Base-by-base conservation (phyloP, 139 green algal species). In the Pleodorina starrii region DNA sequence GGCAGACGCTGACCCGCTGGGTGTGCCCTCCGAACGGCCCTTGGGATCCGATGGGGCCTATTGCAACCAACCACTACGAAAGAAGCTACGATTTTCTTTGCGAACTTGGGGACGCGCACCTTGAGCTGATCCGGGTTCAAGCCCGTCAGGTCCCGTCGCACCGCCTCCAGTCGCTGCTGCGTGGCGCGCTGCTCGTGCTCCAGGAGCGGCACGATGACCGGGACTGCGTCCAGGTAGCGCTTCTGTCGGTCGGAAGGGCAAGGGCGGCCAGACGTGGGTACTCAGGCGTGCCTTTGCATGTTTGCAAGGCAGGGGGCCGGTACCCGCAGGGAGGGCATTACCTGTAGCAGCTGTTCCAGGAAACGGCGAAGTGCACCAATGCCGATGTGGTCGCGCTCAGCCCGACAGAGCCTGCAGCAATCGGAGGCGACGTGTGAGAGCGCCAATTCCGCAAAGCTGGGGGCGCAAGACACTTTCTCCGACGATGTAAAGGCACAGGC, bases 211-310 rank as follows among this genome's bases (percentile, higher is more conserved):
- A 99, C 95, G 59, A 99, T 99, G 69, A 93, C 89, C 1, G 97
- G 97, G 32, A 99, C 97, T 57, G 96, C 97, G 92, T 99, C 96
- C 74, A 98, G 91, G 92, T 99, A 99, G 42, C 96, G 94, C 68
- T 54, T 57, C 85, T 94, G 92, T 10, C 54, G 21, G 54, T 27
- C 17, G 14, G 17, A 14, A 60, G 14, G 54, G 54, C 54, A 66
- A 66, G 54, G n/a, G n/a, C n/a, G n/a, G n/a, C n/a, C n/a, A n/a
- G n/a, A n/a, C n/a, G n/a, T n/a, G n/a, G n/a, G n/a, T n/a, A n/a
- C n/a, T n/a, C n/a, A n/a, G n/a, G n/a, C n/a, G n/a, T n/a, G n/a
- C n/a, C n/a, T n/a, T n/a, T n/a, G n/a, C n/a, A n/a, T n/a, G n/a
- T n/a, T n/a, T n/a, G n/a, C n/a, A n/a, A n/a, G n/a, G n/a, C n/a